Evolutionary conservation across 192 early-diverging fungal species (phyloP).

Genomic region (Coemansia sp.): DNA sequence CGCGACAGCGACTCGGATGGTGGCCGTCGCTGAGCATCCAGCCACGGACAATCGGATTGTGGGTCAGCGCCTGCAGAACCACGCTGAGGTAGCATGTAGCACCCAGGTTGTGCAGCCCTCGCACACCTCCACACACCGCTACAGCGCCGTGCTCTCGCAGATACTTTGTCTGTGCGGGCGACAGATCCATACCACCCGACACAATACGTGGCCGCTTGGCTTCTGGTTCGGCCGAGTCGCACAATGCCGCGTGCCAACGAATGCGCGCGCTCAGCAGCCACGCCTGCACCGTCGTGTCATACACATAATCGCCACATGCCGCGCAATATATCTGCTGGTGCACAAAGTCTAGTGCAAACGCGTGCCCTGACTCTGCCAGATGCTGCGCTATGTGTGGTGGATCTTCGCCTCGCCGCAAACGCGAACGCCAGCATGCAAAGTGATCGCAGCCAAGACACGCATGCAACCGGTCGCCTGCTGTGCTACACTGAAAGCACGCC

Average conservation of each 20-base stretch:
- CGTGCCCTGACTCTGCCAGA: slow-evolving; percentile 16
- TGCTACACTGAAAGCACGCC: slow-evolving; percentile 57
- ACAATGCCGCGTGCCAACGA: slow-evolving; percentile 45
- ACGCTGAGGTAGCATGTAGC: slow-evolving; percentile 96
- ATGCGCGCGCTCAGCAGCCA: slow-evolving; percentile 47
- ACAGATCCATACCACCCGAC: slow-evolving; percentile 23
- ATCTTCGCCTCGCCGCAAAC: slow-evolving; percentile 28
- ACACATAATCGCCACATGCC: slow-evolving; percentile 80
- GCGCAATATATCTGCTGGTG: slow-evolving; percentile 67
- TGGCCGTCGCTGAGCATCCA: slow-evolving; percentile 94
- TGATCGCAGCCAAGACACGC: slow-evolving; percentile 76
- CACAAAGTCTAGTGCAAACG: slow-evolving; percentile 72
- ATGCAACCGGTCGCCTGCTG: slow-evolving; percentile 64
- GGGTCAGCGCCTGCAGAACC: slow-evolving; percentile 85
- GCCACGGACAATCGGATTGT: slow-evolving; percentile 85
- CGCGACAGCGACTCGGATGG: slow-evolving; percentile 61
- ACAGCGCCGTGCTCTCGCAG: slow-evolving; percentile 36
- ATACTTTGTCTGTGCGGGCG: slow-evolving; percentile 38
- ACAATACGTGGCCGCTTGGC: slow-evolving; percentile 37
- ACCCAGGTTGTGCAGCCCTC: slow-evolving; percentile 91
- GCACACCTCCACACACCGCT: slow-evolving; percentile 58
- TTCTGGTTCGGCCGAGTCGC: slow-evolving; percentile 36
- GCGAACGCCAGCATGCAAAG: slow-evolving; percentile 68
- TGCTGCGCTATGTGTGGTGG: slow-evolving; percentile 20
- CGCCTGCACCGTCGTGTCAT: slow-evolving; percentile 69